Base-by-base conservation (phyloP, 257 asterid genomes). In the Catharanthus roseus region DNA sequence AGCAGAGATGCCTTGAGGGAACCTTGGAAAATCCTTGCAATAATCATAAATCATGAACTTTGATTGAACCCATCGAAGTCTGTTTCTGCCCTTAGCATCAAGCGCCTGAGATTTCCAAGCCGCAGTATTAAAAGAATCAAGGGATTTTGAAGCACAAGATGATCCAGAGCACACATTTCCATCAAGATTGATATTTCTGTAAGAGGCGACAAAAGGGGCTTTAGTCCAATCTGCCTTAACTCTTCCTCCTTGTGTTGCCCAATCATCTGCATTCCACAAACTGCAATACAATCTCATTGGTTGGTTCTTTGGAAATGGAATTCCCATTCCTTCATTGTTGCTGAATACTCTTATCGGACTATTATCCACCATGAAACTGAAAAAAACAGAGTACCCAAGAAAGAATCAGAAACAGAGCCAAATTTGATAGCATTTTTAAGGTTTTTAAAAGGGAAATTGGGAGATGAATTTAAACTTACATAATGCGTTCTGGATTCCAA, bases 171-270 rank as follows among this genome's bases (percentile, higher is more conserved):
- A 69, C 0, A 51, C 79, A 39, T 72, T 55, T 0, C 66, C 90
- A 26, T 72, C 63, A 39, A 71, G 70, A 36, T 83, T 83, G 77
- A 76, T 74, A 34, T 84, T 74, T 29, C 57, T 71, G 79, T 82
- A 87, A 16, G 39, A 57, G 9, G 83, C 89, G 1, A 77, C 67
- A 71, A 89, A 87, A 4, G 96, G 96, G 23, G 93, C 86, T 76
- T 76, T 63, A 2, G 84, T 47, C 96, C 96, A 86, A 3, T 88
- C 86, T 0, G 89, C 84, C 82, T 85, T 88, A 49, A 88, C 84
- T 44, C 82, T 34, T 4, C 95, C 95, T 21, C 95, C 95, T 51
- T 88, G 90, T 26, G 91, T 86, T 1, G 95, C 91, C 91, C 91
- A 86, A 24, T 83, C 90, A 26, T 83, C 93, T 2, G 90, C 93